A percentile compares a stretch with the other conserved stretches of the same genome.
Evolutionary conservation across 1,284 basidiomycete genomes (phyloP).

Genomic region (Ustilago crameri): DNA sequence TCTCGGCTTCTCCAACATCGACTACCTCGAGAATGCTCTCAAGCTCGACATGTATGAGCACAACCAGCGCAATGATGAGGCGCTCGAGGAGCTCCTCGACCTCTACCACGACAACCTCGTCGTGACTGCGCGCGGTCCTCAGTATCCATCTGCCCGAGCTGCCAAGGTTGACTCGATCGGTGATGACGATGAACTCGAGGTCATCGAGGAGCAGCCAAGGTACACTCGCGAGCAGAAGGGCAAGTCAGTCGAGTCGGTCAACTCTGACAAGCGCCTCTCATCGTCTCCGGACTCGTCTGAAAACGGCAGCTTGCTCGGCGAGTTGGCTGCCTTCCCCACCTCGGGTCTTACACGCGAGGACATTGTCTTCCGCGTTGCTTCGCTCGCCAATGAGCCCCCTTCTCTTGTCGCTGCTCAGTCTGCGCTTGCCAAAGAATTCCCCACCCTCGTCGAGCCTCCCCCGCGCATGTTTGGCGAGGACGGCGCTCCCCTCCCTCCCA

Average conservation of each 20-base stretch:
- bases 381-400: slow-evolving; percentile 17
- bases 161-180: slow-evolving; percentile 36
- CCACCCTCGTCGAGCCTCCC: slow-evolving; percentile 42
- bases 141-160: slow-evolving; percentile 3
- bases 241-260: slow-evolving; percentile 34
- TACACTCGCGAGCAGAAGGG: slow-evolving; percentile 41
- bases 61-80: slow-evolving; percentile 9
- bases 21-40: slow-evolving; percentile 39
- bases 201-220: slow-evolving; percentile 33
- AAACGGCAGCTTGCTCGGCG: slow-evolving; percentile 28
- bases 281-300: slow-evolving; percentile 12
- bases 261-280: slow-evolving; percentile 18
- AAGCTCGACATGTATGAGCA: slow-evolving; percentile 25
- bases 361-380: slow-evolving; percentile 38
- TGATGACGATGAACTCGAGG: slow-evolving; percentile 38
- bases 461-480: slow-evolving; percentile 53
- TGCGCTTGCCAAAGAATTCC: slow-evolving; percentile 32
- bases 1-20: slow-evolving; percentile 23
- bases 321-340: slow-evolving; percentile 13
- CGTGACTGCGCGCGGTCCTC: slow-evolving; percentile 7
- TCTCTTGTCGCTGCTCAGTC: slow-evolving; percentile 22
- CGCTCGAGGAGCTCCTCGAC: slow-evolving; percentile 33
- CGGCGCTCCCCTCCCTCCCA: slow-evolving; percentile 42
- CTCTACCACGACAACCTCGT: slow-evolving; percentile 30
- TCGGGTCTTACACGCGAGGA: slow-evolving; percentile 33